phyloP scores from a whole-genome alignment of 768 basidiomycete species.

The Amanita pseudoporphyria region DNA sequence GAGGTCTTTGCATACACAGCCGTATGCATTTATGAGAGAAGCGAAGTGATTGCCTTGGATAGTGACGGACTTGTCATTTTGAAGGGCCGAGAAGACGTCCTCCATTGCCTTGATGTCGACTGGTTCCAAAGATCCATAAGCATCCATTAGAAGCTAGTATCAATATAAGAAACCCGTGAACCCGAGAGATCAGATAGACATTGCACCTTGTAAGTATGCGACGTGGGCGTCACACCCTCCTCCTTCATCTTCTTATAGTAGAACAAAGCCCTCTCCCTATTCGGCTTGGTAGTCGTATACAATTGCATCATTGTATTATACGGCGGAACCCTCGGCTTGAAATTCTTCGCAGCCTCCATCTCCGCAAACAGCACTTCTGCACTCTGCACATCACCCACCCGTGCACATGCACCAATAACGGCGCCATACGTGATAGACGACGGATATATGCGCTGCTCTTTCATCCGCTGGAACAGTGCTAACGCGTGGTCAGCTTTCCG shows the following conservation, averaged over 20 bases:
- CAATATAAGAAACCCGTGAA: slow-evolving; percentile 4
- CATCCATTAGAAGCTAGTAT: slow-evolving; percentile 73
- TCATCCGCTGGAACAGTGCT: slow-evolving; percentile 85
- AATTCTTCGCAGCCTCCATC: slow-evolving; percentile 66
- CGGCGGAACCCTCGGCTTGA: slow-evolving; percentile 85
- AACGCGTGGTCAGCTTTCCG: slow-evolving; percentile 88
- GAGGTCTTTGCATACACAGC: slow-evolving; percentile 70
- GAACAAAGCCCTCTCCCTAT: slow-evolving; percentile 63
- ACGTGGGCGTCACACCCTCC: slow-evolving; percentile 62
- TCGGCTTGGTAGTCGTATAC: slow-evolving; percentile 85
- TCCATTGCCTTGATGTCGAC: slow-evolving; percentile 69
- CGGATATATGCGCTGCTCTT: slow-evolving; percentile 46
- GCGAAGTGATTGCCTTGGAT: slow-evolving; percentile 52
- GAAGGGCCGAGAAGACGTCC: slow-evolving; percentile 51
- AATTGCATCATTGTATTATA: slow-evolving; percentile 99
- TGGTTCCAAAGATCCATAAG: slow-evolving; percentile 80
- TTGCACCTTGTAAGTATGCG: slow-evolving; percentile 87
- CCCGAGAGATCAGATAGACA: neutral
- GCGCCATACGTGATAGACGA: slow-evolving; percentile 93
- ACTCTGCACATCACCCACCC: slow-evolving; percentile 78
- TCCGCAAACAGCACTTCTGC: slow-evolving; percentile 81
- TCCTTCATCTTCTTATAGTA: slow-evolving; percentile 61
- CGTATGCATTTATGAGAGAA: slow-evolving; percentile 81
- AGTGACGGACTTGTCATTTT: slow-evolving; percentile 32
- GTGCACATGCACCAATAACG: slow-evolving; percentile 86